These are phyloP conservation scores for Didymella pinodella DNA, from an alignment of 2,329 filamentous ascomycete species.

Conservation along the genomic window DNA sequence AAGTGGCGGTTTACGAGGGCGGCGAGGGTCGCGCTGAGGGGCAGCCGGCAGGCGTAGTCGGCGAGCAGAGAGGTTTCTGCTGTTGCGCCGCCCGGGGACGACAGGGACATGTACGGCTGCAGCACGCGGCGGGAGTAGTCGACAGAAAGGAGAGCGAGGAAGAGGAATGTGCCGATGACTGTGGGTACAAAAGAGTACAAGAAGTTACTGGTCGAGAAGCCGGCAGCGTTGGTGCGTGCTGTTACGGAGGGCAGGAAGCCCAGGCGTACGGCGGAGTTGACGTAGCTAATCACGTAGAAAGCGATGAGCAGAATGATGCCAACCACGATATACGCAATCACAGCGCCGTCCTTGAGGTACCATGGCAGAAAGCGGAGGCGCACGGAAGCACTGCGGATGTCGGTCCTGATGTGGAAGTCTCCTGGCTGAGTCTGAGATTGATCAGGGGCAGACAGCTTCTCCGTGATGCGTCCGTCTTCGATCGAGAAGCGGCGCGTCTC, in stretches of 20 bases:
- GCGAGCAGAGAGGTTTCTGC: constrained; percentile 71
- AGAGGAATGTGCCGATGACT: constrained; percentile 70
- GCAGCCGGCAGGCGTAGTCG: constrained; percentile 73
- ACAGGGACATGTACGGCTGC: constrained; percentile 73
- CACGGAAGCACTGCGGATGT: constrained; percentile 60
- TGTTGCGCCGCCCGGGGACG: constrained; percentile 64
- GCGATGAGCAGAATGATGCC: constrained; percentile 51
- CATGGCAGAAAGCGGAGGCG: constrained; percentile 77
- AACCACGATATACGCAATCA: constrained; percentile 68
- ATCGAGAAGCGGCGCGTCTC: constrained; percentile 61
- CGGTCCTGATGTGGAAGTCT: constrained; percentile 58
- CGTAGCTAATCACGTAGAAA: constrained; percentile 79
- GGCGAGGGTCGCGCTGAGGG: constrained; percentile 65
- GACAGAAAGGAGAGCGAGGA: constrained; percentile 71
- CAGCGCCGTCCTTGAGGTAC: constrained; percentile 72
- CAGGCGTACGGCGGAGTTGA: constrained; percentile 68
- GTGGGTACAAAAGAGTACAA: constrained; percentile 80
- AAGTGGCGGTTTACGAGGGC: constrained; percentile 70
- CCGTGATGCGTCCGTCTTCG: constrained; percentile 57
- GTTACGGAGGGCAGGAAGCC: constrained; percentile 77
- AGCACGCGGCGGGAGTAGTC: constrained; percentile 72
- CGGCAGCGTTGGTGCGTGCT: constrained; percentile 64
- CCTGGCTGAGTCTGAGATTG: constrained; percentile 33
- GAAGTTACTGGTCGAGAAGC: constrained; percentile 88
- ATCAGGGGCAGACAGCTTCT: constrained; percentile 50